Evolutionary conservation across 768 basidiomycete species (phyloP), one percentile per base, ranked within the genome.

Genomic region (Royoungia palumana): DNA sequence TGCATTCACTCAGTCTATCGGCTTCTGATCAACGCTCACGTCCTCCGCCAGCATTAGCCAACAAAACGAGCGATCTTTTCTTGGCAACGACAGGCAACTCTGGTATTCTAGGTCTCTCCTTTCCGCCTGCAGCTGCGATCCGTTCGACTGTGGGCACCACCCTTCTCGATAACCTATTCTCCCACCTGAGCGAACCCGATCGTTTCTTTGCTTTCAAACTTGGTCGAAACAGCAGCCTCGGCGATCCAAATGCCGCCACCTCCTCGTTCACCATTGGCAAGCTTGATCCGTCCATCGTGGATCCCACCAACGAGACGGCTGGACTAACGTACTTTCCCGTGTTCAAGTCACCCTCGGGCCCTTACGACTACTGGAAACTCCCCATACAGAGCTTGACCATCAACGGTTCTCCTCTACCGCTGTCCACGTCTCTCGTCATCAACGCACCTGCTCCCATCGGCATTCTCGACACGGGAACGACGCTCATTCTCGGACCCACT

Each of bases 381-480:
- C 74, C 79, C 0, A 61, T 81, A 36, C 67, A 64, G 17, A 61
- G 61, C 37, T 52, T 83, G 46, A 75, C 72, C 11, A 64, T 82
- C 58, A 71, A 80, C 48, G 67, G 68, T 7, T 60, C 63, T 20
- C 39, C 61, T 0, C 67, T 84, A 30, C 45, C 62, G 0, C 59
- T 82, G 16, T 74, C 79, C 2, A 47, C 59, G 14, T 80, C 82
- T 14, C 72, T 73, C 46, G 67, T 80, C 22, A 60, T 55, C 5
- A 72, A 71, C 17, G 69, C 76, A 20, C 41, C 63, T 12, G 55
- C 67, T 2, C 72, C 75, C 0, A 75, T 85, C 41, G 82, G 77
- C 4, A 76, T 87, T 21, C 71, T 85, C 22, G 85, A 86, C 58
- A 81, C 81, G 21, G 82, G 82, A 4, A 81, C 79, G 21, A 81